Evolutionary conservation across 73 alveolate species (phyloP).

Genomic region (Urostyla sp.): DNA sequence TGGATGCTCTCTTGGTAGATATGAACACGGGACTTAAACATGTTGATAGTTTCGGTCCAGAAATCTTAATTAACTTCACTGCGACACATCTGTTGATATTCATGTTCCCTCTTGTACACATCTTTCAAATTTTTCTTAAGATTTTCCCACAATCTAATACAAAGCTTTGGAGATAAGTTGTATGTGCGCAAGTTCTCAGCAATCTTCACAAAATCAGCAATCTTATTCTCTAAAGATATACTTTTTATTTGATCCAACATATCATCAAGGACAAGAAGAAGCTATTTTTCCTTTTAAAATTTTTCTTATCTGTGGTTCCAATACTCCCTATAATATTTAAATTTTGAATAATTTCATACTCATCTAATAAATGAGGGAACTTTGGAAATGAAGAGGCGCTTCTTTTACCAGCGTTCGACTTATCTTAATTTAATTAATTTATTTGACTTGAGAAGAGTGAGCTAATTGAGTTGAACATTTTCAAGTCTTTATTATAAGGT

Average conservation of each 20-base stretch:
- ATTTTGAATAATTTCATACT: conserved; percentile 10
- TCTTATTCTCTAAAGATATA: conserved; percentile 41
- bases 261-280: conserved; percentile 45
- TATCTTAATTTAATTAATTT: background rate
- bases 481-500: background rate
- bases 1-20: conserved; percentile 11
- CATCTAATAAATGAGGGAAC: conserved; percentile 36
- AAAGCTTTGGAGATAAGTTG: conserved; percentile 47
- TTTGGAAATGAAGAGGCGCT: background rate
- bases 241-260: conserved; percentile 54
- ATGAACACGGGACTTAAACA: conserved; percentile 32
- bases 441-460: background rate
- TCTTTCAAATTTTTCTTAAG: conserved; percentile 54
- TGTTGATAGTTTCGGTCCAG: conserved; percentile 61
- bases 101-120: conserved; percentile 49
- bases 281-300: conserved; percentile 49
- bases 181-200: conserved; percentile 41
- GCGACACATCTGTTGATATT: conserved; percentile 34
- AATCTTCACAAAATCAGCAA: conserved; percentile 53
- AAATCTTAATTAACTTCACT: conserved; percentile 59
- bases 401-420: background rate
- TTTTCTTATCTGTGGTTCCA: conserved; percentile 37
- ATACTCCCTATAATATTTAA: conserved; percentile 21
- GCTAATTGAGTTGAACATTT: background rate
- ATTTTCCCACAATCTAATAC: conserved; percentile 56